Percentiles rank a stretch among this genome's conserved stretches.
phyloP scores from a whole-genome alignment of 1,284 basidiomycete genomes.

The Stereum hirsutum region DNA sequence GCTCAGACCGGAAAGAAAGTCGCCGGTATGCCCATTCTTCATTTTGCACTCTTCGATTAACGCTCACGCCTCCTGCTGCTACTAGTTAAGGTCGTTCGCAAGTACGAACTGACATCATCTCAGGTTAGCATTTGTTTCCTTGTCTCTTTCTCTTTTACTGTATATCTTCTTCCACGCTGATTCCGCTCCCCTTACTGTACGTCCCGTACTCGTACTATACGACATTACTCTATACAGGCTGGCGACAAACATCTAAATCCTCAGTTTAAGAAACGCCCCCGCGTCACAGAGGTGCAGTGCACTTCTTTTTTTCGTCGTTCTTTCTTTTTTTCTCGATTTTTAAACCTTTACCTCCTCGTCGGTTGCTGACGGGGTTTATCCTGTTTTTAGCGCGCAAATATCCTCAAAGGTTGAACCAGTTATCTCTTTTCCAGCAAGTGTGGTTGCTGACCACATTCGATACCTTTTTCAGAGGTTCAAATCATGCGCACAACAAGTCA shows the following conservation, averaged over 20 bases:
- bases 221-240: slow-evolving; percentile 41
- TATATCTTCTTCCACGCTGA: slow-evolving; percentile 13
- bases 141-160: slow-evolving; percentile 20
- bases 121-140: slow-evolving; percentile 67
- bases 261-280: slow-evolving; percentile 92
- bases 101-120: slow-evolving; percentile 89
- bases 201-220: slow-evolving; percentile 12
- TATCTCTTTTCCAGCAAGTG: neutral
- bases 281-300: slow-evolving; percentile 85
- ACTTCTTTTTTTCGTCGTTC: slow-evolving; percentile 17
- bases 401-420: slow-evolving; percentile 69
- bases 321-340: slow-evolving; percentile 14
- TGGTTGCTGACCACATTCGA: slow-evolving; percentile 1
- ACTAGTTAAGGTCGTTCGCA: slow-evolving; percentile 96
- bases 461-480: slow-evolving; percentile 72
- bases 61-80: neutral
- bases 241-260: slow-evolving; percentile 88
- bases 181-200: slow-evolving; percentile 18
- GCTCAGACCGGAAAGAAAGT: slow-evolving; percentile 72
- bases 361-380: slow-evolving; percentile 22
- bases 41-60: neutral
- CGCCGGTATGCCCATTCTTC: slow-evolving; percentile 50
- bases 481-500: slow-evolving; percentile 97
- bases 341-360: slow-evolving; percentile 11
- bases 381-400: slow-evolving; percentile 81